Conservation (phyloP, 768 basidiomycete species). For the Boletus barrowsii region DNA sequence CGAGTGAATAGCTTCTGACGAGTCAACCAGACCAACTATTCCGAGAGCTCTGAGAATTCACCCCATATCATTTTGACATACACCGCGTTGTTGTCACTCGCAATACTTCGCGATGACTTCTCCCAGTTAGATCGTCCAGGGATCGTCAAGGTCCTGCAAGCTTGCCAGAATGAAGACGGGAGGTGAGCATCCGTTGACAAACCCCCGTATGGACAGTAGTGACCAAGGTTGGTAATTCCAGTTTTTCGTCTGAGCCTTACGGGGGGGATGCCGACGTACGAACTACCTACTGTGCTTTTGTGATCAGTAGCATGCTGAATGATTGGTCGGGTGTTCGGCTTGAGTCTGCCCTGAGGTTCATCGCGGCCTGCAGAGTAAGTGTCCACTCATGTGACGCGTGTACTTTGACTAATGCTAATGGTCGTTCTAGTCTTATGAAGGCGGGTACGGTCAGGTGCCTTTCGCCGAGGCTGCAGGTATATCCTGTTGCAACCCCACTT, state of each 20-base stretch:
- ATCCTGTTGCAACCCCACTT: slow-evolving; percentile 9
- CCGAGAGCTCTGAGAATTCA: slow-evolving; percentile 50
- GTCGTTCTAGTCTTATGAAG: slow-evolving; percentile 77
- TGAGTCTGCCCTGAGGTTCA: slow-evolving; percentile 56
- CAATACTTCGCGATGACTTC: slow-evolving; percentile 86
- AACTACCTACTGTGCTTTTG: slow-evolving; percentile 85
- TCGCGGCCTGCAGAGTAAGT: slow-evolving; percentile 68
- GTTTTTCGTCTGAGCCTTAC: slow-evolving; percentile 70
- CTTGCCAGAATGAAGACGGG: slow-evolving; percentile 79
- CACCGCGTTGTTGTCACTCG: slow-evolving; percentile 78
- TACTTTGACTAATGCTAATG: slow-evolving; percentile 1
- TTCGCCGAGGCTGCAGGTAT: slow-evolving; percentile 82
- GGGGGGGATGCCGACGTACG: slow-evolving; percentile 76
- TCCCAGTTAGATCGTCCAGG: slow-evolving; percentile 64
- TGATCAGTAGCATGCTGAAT: slow-evolving; percentile 71
- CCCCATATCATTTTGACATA: slow-evolving; percentile 95
- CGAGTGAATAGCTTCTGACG: slow-evolving; percentile 5
- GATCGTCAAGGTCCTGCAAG: slow-evolving; percentile 59
- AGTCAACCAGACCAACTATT: slow-evolving; percentile 33
- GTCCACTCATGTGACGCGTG: not conserved
- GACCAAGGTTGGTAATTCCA: slow-evolving; percentile 27
- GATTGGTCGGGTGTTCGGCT: slow-evolving; percentile 78
- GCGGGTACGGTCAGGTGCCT: slow-evolving; percentile 84
- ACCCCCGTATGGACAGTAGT: slow-evolving; percentile 11
- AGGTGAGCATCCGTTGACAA: slow-evolving; percentile 47